phyloP scores from a whole-genome alignment of 208 protist genomes.

The Leishmania arabica region DNA sequence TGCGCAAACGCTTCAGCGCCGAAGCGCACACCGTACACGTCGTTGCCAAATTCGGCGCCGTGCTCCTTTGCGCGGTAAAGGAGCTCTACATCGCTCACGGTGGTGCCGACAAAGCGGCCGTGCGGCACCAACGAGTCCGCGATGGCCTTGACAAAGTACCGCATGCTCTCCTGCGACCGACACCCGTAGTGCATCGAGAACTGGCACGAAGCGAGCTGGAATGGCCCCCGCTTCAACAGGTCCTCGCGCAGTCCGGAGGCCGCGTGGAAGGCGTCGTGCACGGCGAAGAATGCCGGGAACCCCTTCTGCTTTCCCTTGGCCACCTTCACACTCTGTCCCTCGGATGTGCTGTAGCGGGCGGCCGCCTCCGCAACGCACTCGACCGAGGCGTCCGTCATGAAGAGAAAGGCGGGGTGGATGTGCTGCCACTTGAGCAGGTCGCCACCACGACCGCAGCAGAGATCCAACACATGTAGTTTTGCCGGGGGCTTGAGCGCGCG shows the following conservation, averaged over 20 bases:
- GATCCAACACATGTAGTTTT: slow-evolving; percentile 49
- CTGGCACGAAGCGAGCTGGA: slow-evolving; percentile 76
- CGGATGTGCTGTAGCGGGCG: slow-evolving; percentile 59
- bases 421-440: slow-evolving; percentile 82
- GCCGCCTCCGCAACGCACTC: slow-evolving; percentile 77
- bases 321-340: slow-evolving; percentile 69
- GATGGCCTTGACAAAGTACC: slow-evolving; percentile 55
- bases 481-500: slow-evolving; percentile 12
- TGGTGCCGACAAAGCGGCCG: slow-evolving; percentile 79
- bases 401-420: slow-evolving; percentile 51
- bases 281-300: slow-evolving; percentile 61
- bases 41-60: slow-evolving; percentile 50
- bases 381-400: slow-evolving; percentile 70
- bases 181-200: slow-evolving; percentile 89
- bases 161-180: slow-evolving; percentile 34
- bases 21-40: slow-evolving; percentile 56
- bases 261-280: slow-evolving; percentile 71
- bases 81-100: slow-evolving; percentile 62
- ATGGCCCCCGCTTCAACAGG: slow-evolving; percentile 25
- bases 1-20: slow-evolving; percentile 23
- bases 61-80: slow-evolving; percentile 33
- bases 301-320: slow-evolving; percentile 32
- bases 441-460: slow-evolving; percentile 78
- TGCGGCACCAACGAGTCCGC: slow-evolving; percentile 37
- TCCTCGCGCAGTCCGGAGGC: slow-evolving; percentile 22